Evolutionary conservation across 495 filamentous ascomycete species (phyloP), one percentile per base, ranked within the genome.

Genomic region (Aspergillus leporis): DNA sequence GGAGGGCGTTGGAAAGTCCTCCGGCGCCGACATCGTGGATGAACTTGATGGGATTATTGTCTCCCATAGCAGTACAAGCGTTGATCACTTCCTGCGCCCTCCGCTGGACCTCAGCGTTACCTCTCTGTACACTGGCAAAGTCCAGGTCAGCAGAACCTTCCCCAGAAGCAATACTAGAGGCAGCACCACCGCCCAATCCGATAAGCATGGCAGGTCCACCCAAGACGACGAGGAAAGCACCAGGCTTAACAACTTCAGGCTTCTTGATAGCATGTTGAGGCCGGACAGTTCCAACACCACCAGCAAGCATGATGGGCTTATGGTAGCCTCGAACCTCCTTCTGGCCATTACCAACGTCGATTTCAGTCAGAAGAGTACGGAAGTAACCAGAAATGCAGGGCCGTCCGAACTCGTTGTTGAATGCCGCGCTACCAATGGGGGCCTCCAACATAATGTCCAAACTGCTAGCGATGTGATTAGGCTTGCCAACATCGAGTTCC

Each of bases 271-370:
- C 92, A 71, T 97, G 89, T 65, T 93, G 87, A 0, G 94, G 93
- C 56, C 95, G 75, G n/a, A 98, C 93, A n/a, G 90, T 96, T 36
- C 94, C 95, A 46, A 97, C 83, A 68, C 95, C 94, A 60, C 94
- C 95, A 56, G 95, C 94, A 77, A 98, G 88, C 92, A 98, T 97
- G 71, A 98, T 97, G 7, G 94, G 94, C 75, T 98, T 98, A 78
- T 97, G 93, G 65, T 96, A 98, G 16, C 94, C 94, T 63, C 95
- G 81, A 50, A 90, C 75, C 50, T 98, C 93, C 4, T 81, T 78
- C 47, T 80, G 76, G 32, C 83, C 84, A 54, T 83, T 82, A n/a
- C 76, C 79, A 18, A 82, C 72, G 50, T 85, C 75, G 46, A 88
- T 81, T 41, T 86, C 78, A 22, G 83, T 88, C 21, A 93, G 81